A percentile compares a stretch with the other conserved stretches of the same genome.
Conservation (phyloP, 495 filamentous ascomycete genomes). For the Viridothelium virens region DNA sequence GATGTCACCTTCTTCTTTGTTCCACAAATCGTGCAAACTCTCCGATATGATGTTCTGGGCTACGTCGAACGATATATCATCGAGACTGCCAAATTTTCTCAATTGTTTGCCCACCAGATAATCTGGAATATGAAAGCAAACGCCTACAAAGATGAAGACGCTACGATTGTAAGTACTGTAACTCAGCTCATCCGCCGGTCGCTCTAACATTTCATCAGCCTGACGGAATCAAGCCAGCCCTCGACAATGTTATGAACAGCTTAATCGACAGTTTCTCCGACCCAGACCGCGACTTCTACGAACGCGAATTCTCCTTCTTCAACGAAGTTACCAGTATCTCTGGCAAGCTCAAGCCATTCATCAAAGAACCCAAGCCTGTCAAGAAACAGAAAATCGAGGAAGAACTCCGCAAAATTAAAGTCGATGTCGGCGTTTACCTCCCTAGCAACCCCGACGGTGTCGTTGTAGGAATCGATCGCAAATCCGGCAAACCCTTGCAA, state of each 20-base stretch:
- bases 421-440: slow-evolving; percentile 94
- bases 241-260: slow-evolving; percentile 81
- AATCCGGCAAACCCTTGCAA: slow-evolving; percentile 93
- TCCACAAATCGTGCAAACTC: slow-evolving; percentile 89
- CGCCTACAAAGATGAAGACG: slow-evolving; percentile 93
- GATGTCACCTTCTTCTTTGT: slow-evolving; percentile 99
- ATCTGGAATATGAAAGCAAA: slow-evolving; percentile 99
- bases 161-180: slow-evolving; percentile 59
- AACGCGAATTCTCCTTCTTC: slow-evolving; percentile 95
- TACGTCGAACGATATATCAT: slow-evolving; percentile 95
- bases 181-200: neutral
- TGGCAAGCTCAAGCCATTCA: slow-evolving; percentile 87
- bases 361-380: slow-evolving; percentile 86
- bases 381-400: slow-evolving; percentile 99
- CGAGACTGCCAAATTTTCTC: slow-evolving; percentile 90
- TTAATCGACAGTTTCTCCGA: slow-evolving; percentile 74
- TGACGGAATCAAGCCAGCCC: slow-evolving; percentile 82
- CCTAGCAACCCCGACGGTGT: slow-evolving; percentile 95
- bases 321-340: slow-evolving; percentile 93
- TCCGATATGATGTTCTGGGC: slow-evolving; percentile 90
- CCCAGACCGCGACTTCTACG: slow-evolving; percentile 77
- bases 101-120: slow-evolving; percentile 96
- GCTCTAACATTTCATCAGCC: slow-evolving; percentile 48
- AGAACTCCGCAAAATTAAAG: slow-evolving; percentile 89
- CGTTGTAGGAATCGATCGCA: slow-evolving; percentile 94